Base-by-base conservation (phyloP, 2,329 filamentous ascomycete species). In the Alternaria conjuncta region DNA sequence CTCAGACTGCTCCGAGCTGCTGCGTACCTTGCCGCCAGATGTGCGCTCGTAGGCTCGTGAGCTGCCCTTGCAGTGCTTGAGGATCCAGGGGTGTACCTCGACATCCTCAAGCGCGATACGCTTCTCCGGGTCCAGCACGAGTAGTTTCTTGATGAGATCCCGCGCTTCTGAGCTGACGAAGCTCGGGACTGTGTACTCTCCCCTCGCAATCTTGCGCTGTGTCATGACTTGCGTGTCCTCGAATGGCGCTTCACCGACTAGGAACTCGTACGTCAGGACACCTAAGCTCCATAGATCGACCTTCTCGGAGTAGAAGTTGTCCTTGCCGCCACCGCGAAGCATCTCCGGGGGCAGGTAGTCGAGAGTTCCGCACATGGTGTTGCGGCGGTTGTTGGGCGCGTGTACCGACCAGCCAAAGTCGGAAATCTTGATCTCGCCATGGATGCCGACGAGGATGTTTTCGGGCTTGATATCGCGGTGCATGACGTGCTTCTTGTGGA, bases 341-440 rank as follows among this genome's bases (percentile, higher is more conserved):
- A 99, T 99, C 89, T 99, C 96, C 5, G 96, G 96, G 4, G 96
- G 96, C 15, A 99, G 88, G 80, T 99, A 99, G 82, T 99, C 96
- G 45, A 98, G 88, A 18, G 96, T 99, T 67, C 96, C 96, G 80
- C 96, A 99, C 89, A 98, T 94, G 60, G 96, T 99, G 76, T 94
- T 91, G 66, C 96, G 87, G 71, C 96, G 86, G 83, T 95, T 96
- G 81, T 97, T 97, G 26, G 96, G 96, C 6, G 96, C 96, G 81
- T 99, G 96, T 5, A 98, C 96, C 78, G 92, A 96, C 96, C 96
- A 99, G 54, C 96, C 95, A 76, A 98, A 99, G 81, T 99, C 96
- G 5, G 93, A 96, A 76, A 99, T 94, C 82, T 99, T 99, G 83
- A 99, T 94, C 84, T 99, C 96, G 70, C 94, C 96, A 78, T 98